Evolutionary conservation across 1,284 basidiomycete species (phyloP), one percentile per base, ranked within the genome.

Genomic region (Sporisorium graminicola): DNA sequence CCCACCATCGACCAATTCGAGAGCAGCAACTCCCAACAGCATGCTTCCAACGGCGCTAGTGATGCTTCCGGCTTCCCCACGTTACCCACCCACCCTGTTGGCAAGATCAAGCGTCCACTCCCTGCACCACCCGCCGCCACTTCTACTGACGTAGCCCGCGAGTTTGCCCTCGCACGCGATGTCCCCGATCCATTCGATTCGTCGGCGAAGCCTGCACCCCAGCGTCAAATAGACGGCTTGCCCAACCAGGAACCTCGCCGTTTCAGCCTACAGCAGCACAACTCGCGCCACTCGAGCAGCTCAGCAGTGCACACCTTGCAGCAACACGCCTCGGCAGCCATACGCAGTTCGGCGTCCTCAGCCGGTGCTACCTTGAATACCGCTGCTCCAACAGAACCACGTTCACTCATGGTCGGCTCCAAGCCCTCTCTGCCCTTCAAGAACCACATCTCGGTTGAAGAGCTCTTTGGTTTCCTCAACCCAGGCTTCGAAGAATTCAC

Each of bases 401-500:
- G 58, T 26, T 66, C 74, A 20, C 68, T 67, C 33, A 43, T 73
- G 33, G 69, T 74, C 49, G 79, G 76, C 13, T 24, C 53, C 50
- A 80, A 77, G 37, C 81, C 82, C 5, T 27, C 61, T 16, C 52
- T 74, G 43, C 82, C 82, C 10, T 52, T 67, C 33, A 76, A 65
- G 63, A 74, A 72, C 49, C 67, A 71, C 54, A 69, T 85, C 62
- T 68, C 65, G 3, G 80, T 80, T 12, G 79, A 85, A 47, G 78
- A 85, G 29, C 67, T 85, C 26, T 85, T 82, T 60, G 40, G 55
- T 12, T 75, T 58, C 20, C 74, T 85, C 65, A 72, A 83, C 52
- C 83, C 84, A 13, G 82, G 82, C 43, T 85, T 81, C 51, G 73
- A 80, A 51, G 60, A 65, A 42, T 77, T 82, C 29, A 66, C 62